phyloP scores from a whole-genome alignment of 1,284 basidiomycete species.

The Spongiforma sp. region DNA sequence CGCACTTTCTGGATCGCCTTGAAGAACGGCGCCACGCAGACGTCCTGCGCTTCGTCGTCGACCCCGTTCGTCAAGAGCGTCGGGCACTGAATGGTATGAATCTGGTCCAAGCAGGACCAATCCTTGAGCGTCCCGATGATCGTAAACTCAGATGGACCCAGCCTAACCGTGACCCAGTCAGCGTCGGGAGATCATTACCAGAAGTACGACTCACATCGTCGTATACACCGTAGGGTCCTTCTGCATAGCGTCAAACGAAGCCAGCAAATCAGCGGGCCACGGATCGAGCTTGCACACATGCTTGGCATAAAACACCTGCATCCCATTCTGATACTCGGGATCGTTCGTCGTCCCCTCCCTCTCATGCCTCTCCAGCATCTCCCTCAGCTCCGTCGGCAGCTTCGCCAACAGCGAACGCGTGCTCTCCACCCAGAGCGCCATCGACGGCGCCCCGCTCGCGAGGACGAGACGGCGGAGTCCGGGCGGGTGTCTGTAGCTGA shows the following conservation, averaged over 20 bases:
- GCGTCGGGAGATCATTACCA: background rate
- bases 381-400: background rate
- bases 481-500: conserved; percentile 44
- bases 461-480: conserved; percentile 44
- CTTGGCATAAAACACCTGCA: conserved; percentile 29
- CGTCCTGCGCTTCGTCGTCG: conserved; percentile 39
- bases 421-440: conserved; percentile 5
- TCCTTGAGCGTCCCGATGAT: conserved; percentile 35
- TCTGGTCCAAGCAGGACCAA: conserved; percentile 38
- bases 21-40: conserved; percentile 37
- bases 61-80: conserved; percentile 41
- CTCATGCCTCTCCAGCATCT: conserved; percentile 1
- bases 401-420: background rate
- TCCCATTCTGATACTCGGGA: conserved; percentile 30
- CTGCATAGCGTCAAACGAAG: conserved; percentile 20
- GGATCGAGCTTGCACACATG: conserved; percentile 20
- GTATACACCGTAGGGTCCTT: conserved; percentile 19
- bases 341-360: conserved; percentile 20
- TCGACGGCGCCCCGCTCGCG: conserved; percentile 1
- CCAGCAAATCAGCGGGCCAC: conserved; percentile 21
- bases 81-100: conserved; percentile 37
- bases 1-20: conserved; percentile 34
- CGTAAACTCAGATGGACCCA: conserved; percentile 38
- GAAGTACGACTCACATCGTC: conserved; percentile 21
- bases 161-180: conserved; percentile 3